phyloP scores from a whole-genome alignment of 192 early-diverging fungal species.

The Entomortierella chlamydospora region DNA sequence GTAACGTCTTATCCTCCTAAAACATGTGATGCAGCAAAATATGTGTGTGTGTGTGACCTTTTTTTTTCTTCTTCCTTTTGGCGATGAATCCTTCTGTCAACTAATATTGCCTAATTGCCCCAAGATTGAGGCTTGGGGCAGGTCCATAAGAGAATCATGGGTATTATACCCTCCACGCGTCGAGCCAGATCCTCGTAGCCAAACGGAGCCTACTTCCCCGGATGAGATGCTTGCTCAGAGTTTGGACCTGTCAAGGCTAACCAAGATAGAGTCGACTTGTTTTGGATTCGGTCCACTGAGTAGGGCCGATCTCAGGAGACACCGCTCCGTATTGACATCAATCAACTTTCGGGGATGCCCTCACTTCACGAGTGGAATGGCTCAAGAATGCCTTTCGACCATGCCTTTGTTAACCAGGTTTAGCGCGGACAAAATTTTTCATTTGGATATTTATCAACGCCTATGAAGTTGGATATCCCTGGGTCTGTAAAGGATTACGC shows the following conservation, averaged over 20 bases:
- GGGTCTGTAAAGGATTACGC: neutral
- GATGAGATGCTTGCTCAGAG: neutral
- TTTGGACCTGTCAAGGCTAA: neutral
- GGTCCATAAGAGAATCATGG: too few species aligned
- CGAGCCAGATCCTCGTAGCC: too few species aligned
- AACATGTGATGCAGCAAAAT: too few species aligned
- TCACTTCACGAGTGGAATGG: neutral
- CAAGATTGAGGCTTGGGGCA: too few species aligned
- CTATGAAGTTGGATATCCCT: neutral
- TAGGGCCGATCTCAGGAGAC: neutral
- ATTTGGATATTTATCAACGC: neutral
- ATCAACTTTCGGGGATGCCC: neutral
- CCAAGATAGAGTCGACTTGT: neutral
- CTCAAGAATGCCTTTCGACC: slow-evolving; percentile 1
- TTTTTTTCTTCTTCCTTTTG: too few species aligned
- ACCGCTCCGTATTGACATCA: neutral
- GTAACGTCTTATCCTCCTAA: too few species aligned
- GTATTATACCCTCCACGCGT: too few species aligned
- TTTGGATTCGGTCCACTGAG: neutral
- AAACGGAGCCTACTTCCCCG: too few species aligned
- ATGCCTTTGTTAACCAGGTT: neutral
- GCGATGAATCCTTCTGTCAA: too few species aligned
- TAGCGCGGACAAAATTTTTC: neutral
- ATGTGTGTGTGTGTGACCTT: too few species aligned
- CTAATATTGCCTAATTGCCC: too few species aligned